phyloP scores from a whole-genome alignment of 164 flowering plant species.

The Taxillus chinensis region DNA sequence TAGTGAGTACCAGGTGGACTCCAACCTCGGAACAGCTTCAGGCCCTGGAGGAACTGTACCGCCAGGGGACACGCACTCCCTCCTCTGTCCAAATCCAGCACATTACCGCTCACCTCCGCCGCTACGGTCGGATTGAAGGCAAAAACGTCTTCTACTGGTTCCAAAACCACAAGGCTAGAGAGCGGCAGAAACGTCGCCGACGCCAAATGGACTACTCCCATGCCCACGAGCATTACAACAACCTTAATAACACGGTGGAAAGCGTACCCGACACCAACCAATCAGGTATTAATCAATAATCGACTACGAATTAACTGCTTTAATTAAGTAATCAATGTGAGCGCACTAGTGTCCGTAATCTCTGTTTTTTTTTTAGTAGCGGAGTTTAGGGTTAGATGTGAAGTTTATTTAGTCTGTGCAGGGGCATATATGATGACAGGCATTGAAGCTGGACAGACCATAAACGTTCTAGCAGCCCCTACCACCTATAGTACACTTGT shows the following conservation, averaged over 20 bases:
- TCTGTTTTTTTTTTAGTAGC: neutral
- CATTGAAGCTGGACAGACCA: constrained; percentile 50
- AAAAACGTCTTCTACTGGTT: constrained; percentile 96
- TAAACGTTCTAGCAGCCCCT: constrained; percentile 38
- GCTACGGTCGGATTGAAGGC: constrained; percentile 83
- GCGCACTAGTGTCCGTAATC: neutral
- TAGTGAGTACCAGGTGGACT: constrained; percentile 78
- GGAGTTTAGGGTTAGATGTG: constrained; percentile 12
- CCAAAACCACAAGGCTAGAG: constrained; percentile 90
- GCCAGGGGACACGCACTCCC: constrained; percentile 73
- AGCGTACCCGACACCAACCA: constrained; percentile 29
- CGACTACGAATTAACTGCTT: neutral
- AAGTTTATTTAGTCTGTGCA: constrained; percentile 32
- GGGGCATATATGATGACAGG: constrained; percentile 32
- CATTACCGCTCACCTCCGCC: constrained; percentile 67
- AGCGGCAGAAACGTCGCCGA: constrained; percentile 79
- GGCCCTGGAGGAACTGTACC: constrained; percentile 60
- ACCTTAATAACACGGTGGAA: constrained; percentile 11
- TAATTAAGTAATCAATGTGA: neutral
- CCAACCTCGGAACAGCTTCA: constrained; percentile 84
- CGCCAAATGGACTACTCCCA: constrained; percentile 35
- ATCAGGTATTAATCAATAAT: constrained; percentile 20
- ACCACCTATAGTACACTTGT: constrained; percentile 39
- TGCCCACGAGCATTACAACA: constrained; percentile 5
- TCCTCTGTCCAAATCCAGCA: constrained; percentile 76